These are phyloP conservation scores for Podospora didyma DNA, from an alignment of 495 filamentous ascomycete genomes.

Conservation along the genomic window DNA sequence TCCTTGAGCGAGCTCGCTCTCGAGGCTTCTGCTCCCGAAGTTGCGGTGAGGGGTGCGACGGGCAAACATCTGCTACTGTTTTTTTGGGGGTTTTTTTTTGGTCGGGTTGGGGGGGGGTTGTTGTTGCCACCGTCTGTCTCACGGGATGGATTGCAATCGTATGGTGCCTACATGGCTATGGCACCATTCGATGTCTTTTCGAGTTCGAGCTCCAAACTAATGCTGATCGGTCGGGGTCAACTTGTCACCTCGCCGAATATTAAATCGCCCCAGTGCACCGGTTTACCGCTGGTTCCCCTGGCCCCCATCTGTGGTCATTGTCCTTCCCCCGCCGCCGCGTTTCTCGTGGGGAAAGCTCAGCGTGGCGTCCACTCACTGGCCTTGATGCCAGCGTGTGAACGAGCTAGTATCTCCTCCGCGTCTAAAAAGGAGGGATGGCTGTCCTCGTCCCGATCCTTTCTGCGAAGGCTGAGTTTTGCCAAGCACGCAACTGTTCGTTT, in stretches of 20 bases:
- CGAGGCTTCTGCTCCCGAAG: conserved; percentile 10
- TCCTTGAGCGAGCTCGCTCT: neutral
- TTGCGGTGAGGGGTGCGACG: conserved; percentile 18
- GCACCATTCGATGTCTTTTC: neutral
- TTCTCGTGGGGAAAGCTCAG: neutral
- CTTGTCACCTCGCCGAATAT: too few relatives aligned
- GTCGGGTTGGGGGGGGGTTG: too few relatives aligned
- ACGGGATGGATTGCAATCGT: conserved; percentile 1
- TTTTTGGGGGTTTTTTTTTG: too few relatives aligned
- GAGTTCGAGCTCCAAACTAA: neutral
- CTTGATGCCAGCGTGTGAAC: too few relatives aligned
- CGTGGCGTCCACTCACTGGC: too few relatives aligned
- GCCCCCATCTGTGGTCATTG: neutral
- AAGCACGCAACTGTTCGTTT: too few relatives aligned
- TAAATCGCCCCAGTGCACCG: too few relatives aligned
- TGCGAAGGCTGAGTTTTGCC: too few relatives aligned
- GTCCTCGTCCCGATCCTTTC: too few relatives aligned
- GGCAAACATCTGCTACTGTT: neutral
- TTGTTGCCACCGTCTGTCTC: neutral
- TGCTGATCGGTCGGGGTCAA: too few relatives aligned
- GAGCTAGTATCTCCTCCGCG: too few relatives aligned
- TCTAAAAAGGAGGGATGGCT: too few relatives aligned
- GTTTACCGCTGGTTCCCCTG: neutral
- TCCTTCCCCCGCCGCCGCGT: neutral
- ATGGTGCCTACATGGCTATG: neutral